A percentile compares a stretch with the other conserved stretches of the same genome.
Conservation (phyloP, 2,329 filamentous ascomycete genomes). For the Cercospora citrullina region DNA sequence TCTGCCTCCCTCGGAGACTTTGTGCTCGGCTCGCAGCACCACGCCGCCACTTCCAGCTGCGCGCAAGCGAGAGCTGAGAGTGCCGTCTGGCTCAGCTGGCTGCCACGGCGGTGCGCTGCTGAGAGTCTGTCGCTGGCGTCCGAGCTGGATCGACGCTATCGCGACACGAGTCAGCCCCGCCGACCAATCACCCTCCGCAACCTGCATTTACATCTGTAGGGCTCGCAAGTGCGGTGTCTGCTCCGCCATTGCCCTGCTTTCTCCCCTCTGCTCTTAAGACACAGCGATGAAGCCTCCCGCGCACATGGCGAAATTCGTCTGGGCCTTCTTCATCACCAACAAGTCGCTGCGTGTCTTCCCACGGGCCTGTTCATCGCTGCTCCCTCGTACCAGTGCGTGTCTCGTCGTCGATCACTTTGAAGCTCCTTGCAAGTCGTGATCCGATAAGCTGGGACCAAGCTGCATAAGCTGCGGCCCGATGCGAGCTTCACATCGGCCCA, state of each 20-base stretch:
- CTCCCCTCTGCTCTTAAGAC: background rate
- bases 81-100: background rate
- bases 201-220: background rate
- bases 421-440: slow-evolving; percentile 2
- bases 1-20: background rate
- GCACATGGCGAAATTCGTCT: background rate
- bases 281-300: background rate
- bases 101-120: background rate
- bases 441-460: background rate
- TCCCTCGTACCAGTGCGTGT: background rate
- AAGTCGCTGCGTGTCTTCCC: background rate
- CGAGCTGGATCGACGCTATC: background rate
- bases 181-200: background rate
- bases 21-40: background rate
- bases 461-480: background rate
- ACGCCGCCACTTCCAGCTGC: background rate
- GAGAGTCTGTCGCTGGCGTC: background rate
- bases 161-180: background rate
- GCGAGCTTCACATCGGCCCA: background rate
- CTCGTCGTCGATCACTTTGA: background rate
- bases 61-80: background rate
- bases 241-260: slow-evolving; percentile 8
- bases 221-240: slow-evolving; percentile 1
- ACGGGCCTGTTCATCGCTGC: background rate
- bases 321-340: background rate